Percentiles rank a stretch among this genome's conserved stretches.
Evolutionary conservation across 2,329 filamentous ascomycete genomes (phyloP).

Genomic region (Curvularia sp.): DNA sequence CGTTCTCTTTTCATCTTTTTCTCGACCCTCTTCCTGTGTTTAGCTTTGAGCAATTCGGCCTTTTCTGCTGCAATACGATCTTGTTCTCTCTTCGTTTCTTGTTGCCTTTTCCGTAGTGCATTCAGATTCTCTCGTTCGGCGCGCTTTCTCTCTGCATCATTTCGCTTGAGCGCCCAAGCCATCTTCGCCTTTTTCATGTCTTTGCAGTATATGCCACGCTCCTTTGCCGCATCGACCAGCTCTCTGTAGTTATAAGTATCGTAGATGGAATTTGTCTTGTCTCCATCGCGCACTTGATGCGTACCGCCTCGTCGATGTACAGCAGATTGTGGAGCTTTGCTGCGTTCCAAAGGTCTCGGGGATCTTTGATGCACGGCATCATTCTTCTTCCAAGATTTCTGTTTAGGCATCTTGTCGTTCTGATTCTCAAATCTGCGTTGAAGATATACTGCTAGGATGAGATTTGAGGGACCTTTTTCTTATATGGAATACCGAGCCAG

Average conservation of each 20-base stretch:
- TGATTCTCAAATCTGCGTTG: not conserved
- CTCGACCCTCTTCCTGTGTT: constrained; percentile 16
- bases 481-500: not conserved
- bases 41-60: constrained; percentile 10
- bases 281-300: constrained; percentile 37
- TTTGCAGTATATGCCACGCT: constrained; percentile 34
- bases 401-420: constrained; percentile 26
- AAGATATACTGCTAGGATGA: not conserved
- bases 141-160: constrained; percentile 22
- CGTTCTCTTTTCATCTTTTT: constrained; percentile 16
- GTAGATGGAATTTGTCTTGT: constrained; percentile 40
- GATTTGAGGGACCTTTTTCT: not conserved
- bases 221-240: constrained; percentile 28
- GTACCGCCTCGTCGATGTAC: constrained; percentile 40
- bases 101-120: constrained; percentile 18
- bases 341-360: not conserved
- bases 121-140: constrained; percentile 19
- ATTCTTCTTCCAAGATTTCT: constrained; percentile 17
- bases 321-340: constrained; percentile 23
- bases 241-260: constrained; percentile 36
- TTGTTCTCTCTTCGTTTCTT: constrained; percentile 20
- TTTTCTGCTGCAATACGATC: constrained; percentile 15
- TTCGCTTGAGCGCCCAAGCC: constrained; percentile 29
- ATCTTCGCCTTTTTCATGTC: constrained; percentile 43
- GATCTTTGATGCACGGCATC: not conserved